Base-by-base conservation (phyloP, 768 basidiomycete species). In the Lactifluus volemus region DNA sequence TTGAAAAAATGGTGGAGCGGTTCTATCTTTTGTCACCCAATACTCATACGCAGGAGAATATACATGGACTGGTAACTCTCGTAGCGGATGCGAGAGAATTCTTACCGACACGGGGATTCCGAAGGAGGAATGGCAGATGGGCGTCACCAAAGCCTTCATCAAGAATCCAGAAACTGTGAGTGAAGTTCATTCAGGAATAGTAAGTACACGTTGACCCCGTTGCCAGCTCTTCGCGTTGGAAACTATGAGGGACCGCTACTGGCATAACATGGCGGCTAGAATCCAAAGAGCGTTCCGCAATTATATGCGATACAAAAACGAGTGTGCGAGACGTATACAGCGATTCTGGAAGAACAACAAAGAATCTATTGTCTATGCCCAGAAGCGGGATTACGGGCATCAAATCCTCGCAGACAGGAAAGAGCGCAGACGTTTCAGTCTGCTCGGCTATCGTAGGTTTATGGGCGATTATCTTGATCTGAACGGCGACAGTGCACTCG, bases 301-400 rank as follows among this genome's bases (percentile, higher is more conserved):
- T 71, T 97, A 97, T 72, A 82, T 95, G 81, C 84, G 96, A 9
- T 92, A 97, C 75, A 93, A 90, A 74, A 84, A 94, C 67, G 97
- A 98, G 70, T 96, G 92, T 68, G 97, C 97, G 11, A 83, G 82
- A 38, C 88, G 93, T 55, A 98, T 99, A 56, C 97, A 98, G 71
- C 79, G 95, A 58, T 98, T 98, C 81, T 99, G 97, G 97, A 92
- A 88, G 78, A 92, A 92, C 73, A 98, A 98, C 79, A 98, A 98
- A 73, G 94, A 98, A 70, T 80, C 82, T 17, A 81, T 98, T 52
- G 90, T 84, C 30, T 98, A 93, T 70, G 86, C 89, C 17, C 85
- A 97, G 69, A 78, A 89, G 58, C 82, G 97, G n/a, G 94, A 97
- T 65, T 91, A 96, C 64, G 95, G 97, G 0, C 96, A 99, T 68